Conservation (phyloP, 2,329 filamentous ascomycete species). For the Lachnellula hyalina region DNA sequence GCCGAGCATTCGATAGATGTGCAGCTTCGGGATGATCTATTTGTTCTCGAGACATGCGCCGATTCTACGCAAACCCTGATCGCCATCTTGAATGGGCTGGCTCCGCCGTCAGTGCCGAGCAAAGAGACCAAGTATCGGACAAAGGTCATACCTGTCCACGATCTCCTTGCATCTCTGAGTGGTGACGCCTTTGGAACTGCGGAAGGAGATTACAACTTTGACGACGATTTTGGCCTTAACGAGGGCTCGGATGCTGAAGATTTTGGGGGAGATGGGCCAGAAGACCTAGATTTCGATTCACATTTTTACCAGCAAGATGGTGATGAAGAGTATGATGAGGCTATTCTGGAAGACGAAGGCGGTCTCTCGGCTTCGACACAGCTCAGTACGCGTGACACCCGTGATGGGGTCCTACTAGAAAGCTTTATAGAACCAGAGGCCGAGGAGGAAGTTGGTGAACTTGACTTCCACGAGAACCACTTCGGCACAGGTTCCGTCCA, state of each 20-base stretch:
- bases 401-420: conserved; percentile 42
- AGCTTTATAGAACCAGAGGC: conserved; percentile 35
- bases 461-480: conserved; percentile 73
- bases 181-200: conserved; percentile 71
- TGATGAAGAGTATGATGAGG: conserved; percentile 24
- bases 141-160: conserved; percentile 75
- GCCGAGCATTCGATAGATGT: conserved; percentile 67
- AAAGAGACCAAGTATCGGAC: conserved; percentile 83
- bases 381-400: conserved; percentile 35
- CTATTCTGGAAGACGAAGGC: conserved; percentile 34
- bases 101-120: conserved; percentile 76
- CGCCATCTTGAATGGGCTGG: conserved; percentile 69
- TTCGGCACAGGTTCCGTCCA: conserved; percentile 60
- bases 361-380: conserved; percentile 23
- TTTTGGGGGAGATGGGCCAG: conserved; percentile 35
- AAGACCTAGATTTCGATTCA: conserved; percentile 37
- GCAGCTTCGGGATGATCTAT: conserved; percentile 76
- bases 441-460: conserved; percentile 48
- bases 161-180: conserved; percentile 85
- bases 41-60: conserved; percentile 91
- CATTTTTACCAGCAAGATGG: conserved; percentile 42
- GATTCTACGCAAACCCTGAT: conserved; percentile 95
- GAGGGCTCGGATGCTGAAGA: conserved; percentile 45
- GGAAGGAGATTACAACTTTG: conserved; percentile 58
- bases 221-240: conserved; percentile 52